These are phyloP conservation scores for Suillus luteus DNA, from an alignment of 768 basidiomycete genomes.

Conservation along the genomic window DNA sequence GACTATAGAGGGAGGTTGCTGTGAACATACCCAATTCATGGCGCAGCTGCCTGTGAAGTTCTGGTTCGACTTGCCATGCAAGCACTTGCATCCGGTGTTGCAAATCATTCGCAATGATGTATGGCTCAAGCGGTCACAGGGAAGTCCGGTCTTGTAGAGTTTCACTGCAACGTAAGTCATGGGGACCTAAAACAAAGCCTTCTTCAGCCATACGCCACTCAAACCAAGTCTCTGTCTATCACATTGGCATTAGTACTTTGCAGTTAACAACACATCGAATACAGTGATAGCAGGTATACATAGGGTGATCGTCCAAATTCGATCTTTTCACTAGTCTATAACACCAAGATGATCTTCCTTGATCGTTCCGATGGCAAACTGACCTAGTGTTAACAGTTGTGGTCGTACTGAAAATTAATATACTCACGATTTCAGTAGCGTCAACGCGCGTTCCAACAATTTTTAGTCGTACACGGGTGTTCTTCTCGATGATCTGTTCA, in stretches of 20 bases:
- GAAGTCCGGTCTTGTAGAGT: too few species aligned
- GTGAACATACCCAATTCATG: not conserved
- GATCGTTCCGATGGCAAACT: constrained; percentile 98
- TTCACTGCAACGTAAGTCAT: too few species aligned
- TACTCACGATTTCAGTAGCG: constrained; percentile 92
- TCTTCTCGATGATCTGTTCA: constrained; percentile 85
- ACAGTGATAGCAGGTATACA: constrained; percentile 7
- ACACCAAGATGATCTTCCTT: constrained; percentile 98
- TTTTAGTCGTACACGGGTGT: constrained; percentile 88
- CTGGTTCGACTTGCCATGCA: too few species aligned
- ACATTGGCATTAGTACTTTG: not conserved
- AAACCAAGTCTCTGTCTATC: too few species aligned
- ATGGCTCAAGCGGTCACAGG: too few species aligned
- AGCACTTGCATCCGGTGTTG: too few species aligned
- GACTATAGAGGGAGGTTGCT: not conserved
- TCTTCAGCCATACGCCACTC: too few species aligned
- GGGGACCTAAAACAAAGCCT: too few species aligned
- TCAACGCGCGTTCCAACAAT: constrained; percentile 99
- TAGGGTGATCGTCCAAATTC: constrained; percentile 5
- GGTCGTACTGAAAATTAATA: constrained; percentile 4
- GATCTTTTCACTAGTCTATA: constrained; percentile 58
- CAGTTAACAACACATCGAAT: constrained; percentile 6
- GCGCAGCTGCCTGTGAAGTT: too few species aligned
- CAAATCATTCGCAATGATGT: too few species aligned
- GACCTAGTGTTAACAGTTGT: not conserved